Evolutionary conservation across 1,284 basidiomycete species (phyloP), one percentile per base, ranked within the genome.

Genomic region (Tausonia pullulans): DNA sequence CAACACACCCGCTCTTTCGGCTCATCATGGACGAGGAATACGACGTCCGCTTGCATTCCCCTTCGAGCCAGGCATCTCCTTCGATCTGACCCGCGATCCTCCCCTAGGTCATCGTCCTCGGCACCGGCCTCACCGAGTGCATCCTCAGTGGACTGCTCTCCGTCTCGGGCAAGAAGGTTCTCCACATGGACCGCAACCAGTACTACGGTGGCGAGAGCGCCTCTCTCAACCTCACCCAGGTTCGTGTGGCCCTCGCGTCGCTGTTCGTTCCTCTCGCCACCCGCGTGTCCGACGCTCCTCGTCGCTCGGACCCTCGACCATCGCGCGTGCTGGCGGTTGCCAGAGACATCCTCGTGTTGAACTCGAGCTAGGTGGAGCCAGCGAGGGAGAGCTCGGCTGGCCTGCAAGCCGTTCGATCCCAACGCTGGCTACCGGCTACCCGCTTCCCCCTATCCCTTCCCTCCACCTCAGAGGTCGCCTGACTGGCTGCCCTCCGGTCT

Each of bases 121-220:
- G 95, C 70, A 98, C 95, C 68, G 95, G 95, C 69, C 80, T 98
- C 75, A 96, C 95, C 63, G 96, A 99, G 78, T 98, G 96, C 79
- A 94, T 98, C 75, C 85, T 99, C 68, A 97, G 93, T 14, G 93
- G 90, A 69, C 81, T 94, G 75, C 83, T 99, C 71, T 98, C 95
- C 44, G 95, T 98, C 66, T 95, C 98, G 74, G 95, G 95, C 72
- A 97, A 98, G 83, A 99, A 98, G 81, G 96, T 99, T 70, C 85
- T 99, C 54, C 96, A 99, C 79, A 98, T 99, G 85, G 96, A 99
- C 79, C 83, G 95, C 70, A 98, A 98, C 74, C 92, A 98, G 78
- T 98, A 98, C 79, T 99, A 99, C 71, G 96, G 96, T 66, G 96
- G 90, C 67, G 96, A 98, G 75, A 92, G 91, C 74, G 96, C 96